Percentiles rank a stretch among this genome's conserved stretches.
Conservation (phyloP, 768 basidiomycete species). For the Chlorophyllum brunneum region DNA sequence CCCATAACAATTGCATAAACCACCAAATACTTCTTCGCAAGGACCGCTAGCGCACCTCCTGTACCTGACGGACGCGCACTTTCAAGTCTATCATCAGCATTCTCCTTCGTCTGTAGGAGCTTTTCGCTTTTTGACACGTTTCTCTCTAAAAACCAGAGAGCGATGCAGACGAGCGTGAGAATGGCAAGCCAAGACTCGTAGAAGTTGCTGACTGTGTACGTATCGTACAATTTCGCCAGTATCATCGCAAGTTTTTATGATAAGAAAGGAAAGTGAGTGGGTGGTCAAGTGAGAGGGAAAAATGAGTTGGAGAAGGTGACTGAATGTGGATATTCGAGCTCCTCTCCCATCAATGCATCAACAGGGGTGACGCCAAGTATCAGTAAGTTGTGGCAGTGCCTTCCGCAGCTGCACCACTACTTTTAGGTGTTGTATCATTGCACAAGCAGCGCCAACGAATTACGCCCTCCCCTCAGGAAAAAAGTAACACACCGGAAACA, state of each 20-base stretch:
- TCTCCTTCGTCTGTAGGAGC: slow-evolving; percentile 11
- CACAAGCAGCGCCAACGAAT: too few relatives aligned
- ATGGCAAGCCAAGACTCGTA: slow-evolving; percentile 25
- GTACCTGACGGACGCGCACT: slow-evolving; percentile 1
- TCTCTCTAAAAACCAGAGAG: slow-evolving; percentile 20
- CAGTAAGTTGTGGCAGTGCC: too few relatives aligned
- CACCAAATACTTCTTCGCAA: slow-evolving; percentile 49
- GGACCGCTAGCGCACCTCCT: slow-evolving; percentile 15
- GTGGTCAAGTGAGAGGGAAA: not conserved
- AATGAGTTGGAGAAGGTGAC: not conserved
- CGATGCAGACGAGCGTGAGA: slow-evolving; percentile 19
- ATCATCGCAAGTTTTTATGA: not conserved
- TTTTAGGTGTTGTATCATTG: too few relatives aligned
- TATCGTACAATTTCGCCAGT: not conserved
- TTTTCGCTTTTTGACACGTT: slow-evolving; percentile 13
- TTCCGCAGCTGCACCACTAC: too few relatives aligned
- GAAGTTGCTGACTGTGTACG: slow-evolving; percentile 12
- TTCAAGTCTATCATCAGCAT: slow-evolving; percentile 20
- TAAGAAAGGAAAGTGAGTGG: not conserved
- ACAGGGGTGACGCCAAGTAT: not conserved
- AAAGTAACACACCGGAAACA: too few relatives aligned
- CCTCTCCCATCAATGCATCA: not conserved
- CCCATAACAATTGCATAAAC: slow-evolving; percentile 78
- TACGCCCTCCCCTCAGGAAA: too few relatives aligned
- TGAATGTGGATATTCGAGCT: not conserved